Evolutionary conservation across 2,329 filamentous ascomycete species (phyloP), one percentile per base, ranked within the genome.

Genomic region (Mariannaea sp.): DNA sequence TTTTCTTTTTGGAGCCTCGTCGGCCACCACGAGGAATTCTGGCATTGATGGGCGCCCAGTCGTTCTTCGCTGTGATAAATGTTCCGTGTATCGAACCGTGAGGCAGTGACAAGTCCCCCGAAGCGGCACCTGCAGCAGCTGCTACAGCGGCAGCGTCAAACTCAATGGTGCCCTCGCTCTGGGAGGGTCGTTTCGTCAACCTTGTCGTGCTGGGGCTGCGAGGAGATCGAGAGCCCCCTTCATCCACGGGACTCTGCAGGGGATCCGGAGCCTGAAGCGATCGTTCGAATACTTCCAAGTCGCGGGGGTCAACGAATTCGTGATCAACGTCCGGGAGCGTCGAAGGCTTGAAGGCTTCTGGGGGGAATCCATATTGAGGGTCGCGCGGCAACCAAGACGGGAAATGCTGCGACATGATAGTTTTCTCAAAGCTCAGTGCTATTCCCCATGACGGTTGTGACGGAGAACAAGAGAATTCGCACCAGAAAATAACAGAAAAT

Each of bases 1-100:
- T 65, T 33, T 65, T 68, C 52, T 66, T 73, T 63, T 67, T 72
- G 53, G 57, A 73, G 66, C 64, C 70, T 67, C 71, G 68, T 66
- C 72, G 77, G 46, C 57, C 59, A 45, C 57, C 59, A 12, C 64
- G 64, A 63, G 75, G 69, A 17, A 92, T 80, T 52, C 82, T 86
- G 68, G 93, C 84, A 62, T 89, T 87, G 10, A 97, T 84, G 0
- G 94, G 94, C 13, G 90, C 87, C 94, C 94, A 99, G 77, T 99
- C 94, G 71, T 96, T 96, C 68, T 95, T 85, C 33, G 94, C 93
- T 3, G 90, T 89, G 65, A 97, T 90, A 69, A 92, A 92, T 43
- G 83, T 74, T 32, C 72, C 74, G 53, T 73, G 71, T 2, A 33
- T 58, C 58, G 60, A 71, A 49, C 56, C 55, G 6, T 60, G 53